Percentiles rank a stretch among this genome's conserved stretches.
These are phyloP conservation scores for Penicillium thymicola DNA, from an alignment of 2,329 filamentous ascomycete genomes.

Conservation along the genomic window DNA sequence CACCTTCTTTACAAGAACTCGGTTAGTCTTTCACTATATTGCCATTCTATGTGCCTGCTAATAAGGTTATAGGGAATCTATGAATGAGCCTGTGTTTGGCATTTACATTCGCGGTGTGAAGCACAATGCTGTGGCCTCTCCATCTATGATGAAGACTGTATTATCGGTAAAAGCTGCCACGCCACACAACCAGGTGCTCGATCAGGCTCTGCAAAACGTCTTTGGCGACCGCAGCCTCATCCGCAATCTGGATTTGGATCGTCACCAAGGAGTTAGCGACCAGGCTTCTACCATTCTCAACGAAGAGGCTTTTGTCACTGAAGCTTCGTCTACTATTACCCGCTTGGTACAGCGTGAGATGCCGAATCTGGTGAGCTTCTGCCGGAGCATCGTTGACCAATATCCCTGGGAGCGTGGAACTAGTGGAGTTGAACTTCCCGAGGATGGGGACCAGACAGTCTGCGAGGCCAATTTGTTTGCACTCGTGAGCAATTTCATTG, in stretches of 20 bases:
- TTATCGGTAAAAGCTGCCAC: conserved; percentile 33
- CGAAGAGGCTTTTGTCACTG: conserved; percentile 46
- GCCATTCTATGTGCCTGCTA: conserved; percentile 6
- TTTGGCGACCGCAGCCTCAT: conserved; percentile 43
- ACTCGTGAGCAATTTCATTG: conserved; percentile 57
- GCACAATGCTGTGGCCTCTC: conserved; percentile 51
- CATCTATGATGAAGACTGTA: conserved; percentile 45
- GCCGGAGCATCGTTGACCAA: conserved; percentile 59
- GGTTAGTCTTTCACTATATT: conserved; percentile 27
- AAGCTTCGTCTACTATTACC: conserved; percentile 39
- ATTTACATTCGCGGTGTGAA: conserved; percentile 50
- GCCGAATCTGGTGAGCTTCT: conserved; percentile 59
- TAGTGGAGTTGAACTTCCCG: conserved; percentile 40
- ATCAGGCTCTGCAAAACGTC: conserved; percentile 39
- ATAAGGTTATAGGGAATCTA: conserved; percentile 31
- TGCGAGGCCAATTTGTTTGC: conserved; percentile 53
- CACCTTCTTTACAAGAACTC: conserved; percentile 43
- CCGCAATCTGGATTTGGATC: conserved; percentile 32
- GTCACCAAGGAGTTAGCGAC: conserved; percentile 40
- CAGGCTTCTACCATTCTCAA: conserved; percentile 42
- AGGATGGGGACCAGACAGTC: conserved; percentile 39
- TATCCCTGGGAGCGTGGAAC: conserved; percentile 59
- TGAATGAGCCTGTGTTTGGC: conserved; percentile 45
- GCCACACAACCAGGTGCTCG: conserved; percentile 30
- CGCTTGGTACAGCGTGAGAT: conserved; percentile 45